Evolutionary conservation across 306 rosid genomes (phyloP), one percentile per base, ranked within the genome.

Genomic region (Lupinus albus): DNA sequence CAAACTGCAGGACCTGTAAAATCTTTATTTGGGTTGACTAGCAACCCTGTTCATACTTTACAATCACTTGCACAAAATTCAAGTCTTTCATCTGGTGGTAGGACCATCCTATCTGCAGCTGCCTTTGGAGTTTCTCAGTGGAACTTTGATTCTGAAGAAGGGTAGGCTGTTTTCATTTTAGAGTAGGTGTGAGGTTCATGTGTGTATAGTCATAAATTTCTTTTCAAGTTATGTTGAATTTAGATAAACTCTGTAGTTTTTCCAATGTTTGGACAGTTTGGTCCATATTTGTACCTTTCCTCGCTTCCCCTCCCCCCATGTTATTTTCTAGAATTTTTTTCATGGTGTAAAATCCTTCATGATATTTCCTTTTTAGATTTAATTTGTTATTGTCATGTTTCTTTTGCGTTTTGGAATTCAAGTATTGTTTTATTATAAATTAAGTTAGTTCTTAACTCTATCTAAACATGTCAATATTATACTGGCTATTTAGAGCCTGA

Each of bases 41-140:
- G 63, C 78, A 83, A 89, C 80, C 98, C 94, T 50, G 84, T 93
- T 75, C 98, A 93, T 82, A 81, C 88, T 0, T 72, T 93, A 53
- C 85, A 84, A 55, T 82, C 91, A 62, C 89, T 88, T 77, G 61
- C 60, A 71, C 81, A 76, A 73, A 57, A 74, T 78, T 72, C 88
- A 25, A 50, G 75, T 86, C 70, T 69, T 68, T 25, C 30, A 25
- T 68, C 78, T 44, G 80, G 83, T 71, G 73, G 33, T 70, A 73
- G 74, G 63, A 51, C 87, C 64, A 72, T 89, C 77, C 71, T 93
- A 20, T 84, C 98, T 1, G 98, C 98, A 71, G 89, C 98, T 17
- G 86, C 96, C 11, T 67, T 66, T 82, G 98, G 98, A 67, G 61
- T 86, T 68, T 87, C 85, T 72, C 89, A 71, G 61, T 93, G 98